Evolutionary conservation across 73 alveolate genomes (phyloP).

Genomic region (Blepharisma japonicum): DNA sequence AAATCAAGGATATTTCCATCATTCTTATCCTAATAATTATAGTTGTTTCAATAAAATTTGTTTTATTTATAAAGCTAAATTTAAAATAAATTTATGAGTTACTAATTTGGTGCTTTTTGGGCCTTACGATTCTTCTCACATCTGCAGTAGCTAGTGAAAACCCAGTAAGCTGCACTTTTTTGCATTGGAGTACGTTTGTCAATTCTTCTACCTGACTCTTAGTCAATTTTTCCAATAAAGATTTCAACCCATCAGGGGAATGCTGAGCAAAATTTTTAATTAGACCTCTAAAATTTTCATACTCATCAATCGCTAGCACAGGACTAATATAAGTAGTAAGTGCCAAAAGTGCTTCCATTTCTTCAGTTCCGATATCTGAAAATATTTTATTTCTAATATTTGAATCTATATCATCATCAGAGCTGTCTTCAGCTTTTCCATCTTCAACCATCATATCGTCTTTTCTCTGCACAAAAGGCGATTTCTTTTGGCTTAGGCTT

Average conservation of each 20-base stretch:
- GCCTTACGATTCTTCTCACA: conserved; percentile 18
- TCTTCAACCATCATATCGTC: too few species aligned
- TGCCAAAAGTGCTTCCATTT: conserved; percentile 26
- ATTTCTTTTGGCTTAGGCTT: too few species aligned
- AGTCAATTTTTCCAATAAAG: neutral
- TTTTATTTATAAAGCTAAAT: too few species aligned
- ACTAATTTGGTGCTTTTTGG: neutral
- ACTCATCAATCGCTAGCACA: conserved; percentile 11
- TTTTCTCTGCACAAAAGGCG: too few species aligned
- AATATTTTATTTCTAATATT: too few species aligned
- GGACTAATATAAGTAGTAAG: neutral
- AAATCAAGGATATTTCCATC: too few species aligned
- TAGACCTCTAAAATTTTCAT: neutral
- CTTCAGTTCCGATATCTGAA: neutral
- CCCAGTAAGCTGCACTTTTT: conserved; percentile 7
- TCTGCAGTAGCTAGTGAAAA: neutral
- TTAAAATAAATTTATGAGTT: too few species aligned
- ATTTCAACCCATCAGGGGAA: too few species aligned
- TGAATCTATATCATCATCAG: too few species aligned
- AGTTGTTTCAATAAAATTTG: too few species aligned
- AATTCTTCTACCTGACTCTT: neutral
- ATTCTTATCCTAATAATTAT: too few species aligned
- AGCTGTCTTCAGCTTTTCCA: too few species aligned
- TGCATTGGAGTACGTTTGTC: neutral
- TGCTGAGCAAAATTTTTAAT: neutral